Evolutionary conservation across 2,329 filamentous ascomycete species (phyloP).

Genomic region (Monosporascus sp.): DNA sequence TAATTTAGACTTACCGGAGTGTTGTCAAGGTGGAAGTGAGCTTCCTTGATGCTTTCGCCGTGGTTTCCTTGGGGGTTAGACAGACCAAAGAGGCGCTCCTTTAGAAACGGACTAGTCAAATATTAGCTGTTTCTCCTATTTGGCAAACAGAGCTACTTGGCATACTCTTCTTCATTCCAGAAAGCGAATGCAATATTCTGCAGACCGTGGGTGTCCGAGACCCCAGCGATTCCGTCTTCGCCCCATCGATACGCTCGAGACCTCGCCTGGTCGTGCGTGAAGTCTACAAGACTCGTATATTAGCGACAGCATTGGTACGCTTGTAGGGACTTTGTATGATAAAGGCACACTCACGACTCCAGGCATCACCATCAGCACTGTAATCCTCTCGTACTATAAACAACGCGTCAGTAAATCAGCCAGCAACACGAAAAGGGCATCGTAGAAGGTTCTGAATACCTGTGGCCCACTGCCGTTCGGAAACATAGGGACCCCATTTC

Average conservation of each 20-base stretch:
- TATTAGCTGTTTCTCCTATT: slow-evolving; percentile 31
- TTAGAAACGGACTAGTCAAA: slow-evolving; percentile 69
- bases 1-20: slow-evolving; percentile 54
- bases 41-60: slow-evolving; percentile 94
- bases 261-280: slow-evolving; percentile 86
- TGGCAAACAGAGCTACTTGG: slow-evolving; percentile 3
- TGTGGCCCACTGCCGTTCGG: slow-evolving; percentile 93
- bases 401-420: slow-evolving; percentile 9
- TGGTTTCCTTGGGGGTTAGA: slow-evolving; percentile 97
- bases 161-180: slow-evolving; percentile 93
- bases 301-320: slow-evolving; percentile 15
- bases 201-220: slow-evolving; percentile 81
- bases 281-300: slow-evolving; percentile 53
- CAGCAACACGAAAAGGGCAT: background rate
- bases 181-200: slow-evolving; percentile 95
- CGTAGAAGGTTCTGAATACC: slow-evolving; percentile 44
- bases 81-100: slow-evolving; percentile 89
- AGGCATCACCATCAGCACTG: slow-evolving; percentile 81
- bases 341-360: slow-evolving; percentile 68
- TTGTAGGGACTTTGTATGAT: slow-evolving; percentile 1
- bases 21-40: slow-evolving; percentile 94
- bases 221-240: slow-evolving; percentile 93
- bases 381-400: slow-evolving; percentile 82
- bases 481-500: slow-evolving; percentile 92
- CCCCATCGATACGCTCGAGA: slow-evolving; percentile 91